These are phyloP conservation scores for Pichia sp. DNA, from an alignment of 1,139 yeast species.

Conservation along the genomic window DNA sequence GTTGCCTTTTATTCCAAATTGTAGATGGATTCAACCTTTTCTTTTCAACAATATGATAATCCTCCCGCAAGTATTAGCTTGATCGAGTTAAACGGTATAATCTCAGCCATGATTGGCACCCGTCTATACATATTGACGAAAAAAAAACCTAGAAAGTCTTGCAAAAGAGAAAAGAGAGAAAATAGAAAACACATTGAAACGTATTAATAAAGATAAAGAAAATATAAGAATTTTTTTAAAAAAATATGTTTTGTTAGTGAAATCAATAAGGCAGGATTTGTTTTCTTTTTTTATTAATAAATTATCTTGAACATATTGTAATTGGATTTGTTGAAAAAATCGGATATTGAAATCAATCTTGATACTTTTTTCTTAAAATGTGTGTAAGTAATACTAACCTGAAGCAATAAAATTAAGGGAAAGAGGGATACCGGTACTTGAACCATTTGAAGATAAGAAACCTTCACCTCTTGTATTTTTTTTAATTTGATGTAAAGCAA, in stretches of 20 bases:
- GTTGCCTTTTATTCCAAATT: not conserved
- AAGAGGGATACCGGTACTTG: conserved; percentile 74
- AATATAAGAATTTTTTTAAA: too few species aligned
- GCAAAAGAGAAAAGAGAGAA: not conserved
- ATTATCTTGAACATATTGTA: not conserved
- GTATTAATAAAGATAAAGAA: too few species aligned
- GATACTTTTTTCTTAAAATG: not conserved
- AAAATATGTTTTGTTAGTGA: too few species aligned
- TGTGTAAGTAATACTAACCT: conserved; percentile 48
- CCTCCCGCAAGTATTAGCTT: conserved; percentile 86
- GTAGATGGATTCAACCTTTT: conserved; percentile 10
- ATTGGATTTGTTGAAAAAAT: not conserved
- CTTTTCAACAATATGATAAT: conserved; percentile 35
- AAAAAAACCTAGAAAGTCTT: not conserved
- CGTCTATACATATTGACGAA: conserved; percentile 35
- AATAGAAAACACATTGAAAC: not conserved
- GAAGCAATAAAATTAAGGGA: conserved; percentile 85
- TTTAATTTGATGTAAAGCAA: conserved; percentile 38
- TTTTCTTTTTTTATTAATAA: too few species aligned
- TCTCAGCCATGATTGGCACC: conserved; percentile 65
- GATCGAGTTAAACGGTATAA: conserved; percentile 81
- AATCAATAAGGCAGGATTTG: too few species aligned
- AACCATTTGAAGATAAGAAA: conserved; percentile 71
- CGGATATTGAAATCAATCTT: not conserved
- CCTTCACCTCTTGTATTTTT: conserved; percentile 38